phyloP scores from a whole-genome alignment of 345 rosid genomes.

The Arabis alpina region DNA sequence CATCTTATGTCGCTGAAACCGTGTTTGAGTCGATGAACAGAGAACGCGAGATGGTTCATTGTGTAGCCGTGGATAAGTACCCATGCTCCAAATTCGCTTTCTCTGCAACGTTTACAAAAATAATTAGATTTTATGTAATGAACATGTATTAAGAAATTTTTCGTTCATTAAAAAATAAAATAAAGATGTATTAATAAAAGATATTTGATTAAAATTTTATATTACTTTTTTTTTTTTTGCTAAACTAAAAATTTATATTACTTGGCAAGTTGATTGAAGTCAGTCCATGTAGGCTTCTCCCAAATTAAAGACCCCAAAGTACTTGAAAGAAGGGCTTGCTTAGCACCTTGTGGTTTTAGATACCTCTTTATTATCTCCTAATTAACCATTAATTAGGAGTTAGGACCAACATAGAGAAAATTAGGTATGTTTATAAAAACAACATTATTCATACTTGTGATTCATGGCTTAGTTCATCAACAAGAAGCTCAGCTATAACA shows the following conservation, averaged over 20 bases:
- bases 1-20: constrained; percentile 58
- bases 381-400: constrained; percentile 20
- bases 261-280: constrained; percentile 82
- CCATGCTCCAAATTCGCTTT: constrained; percentile 97
- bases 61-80: constrained; percentile 90
- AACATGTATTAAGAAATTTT: too few relatives aligned
- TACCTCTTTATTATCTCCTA: constrained; percentile 79
- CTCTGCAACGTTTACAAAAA: constrained; percentile 46
- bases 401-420: not conserved
- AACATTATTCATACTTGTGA: constrained; percentile 56
- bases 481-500: constrained; percentile 84
- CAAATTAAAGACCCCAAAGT: constrained; percentile 76
- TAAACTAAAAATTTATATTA: constrained; percentile 24
- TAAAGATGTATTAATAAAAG: not conserved
- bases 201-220: not conserved
- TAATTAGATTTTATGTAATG: too few relatives aligned
- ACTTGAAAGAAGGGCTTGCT: constrained; percentile 77
- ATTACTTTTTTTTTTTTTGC: not conserved
- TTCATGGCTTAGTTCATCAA: constrained; percentile 67
- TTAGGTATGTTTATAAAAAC: constrained; percentile 7
- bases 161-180: too few relatives aligned
- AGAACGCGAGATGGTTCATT: constrained; percentile 83
- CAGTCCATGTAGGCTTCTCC: constrained; percentile 76
- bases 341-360: constrained; percentile 56
- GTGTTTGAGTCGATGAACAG: constrained; percentile 72